Conservation (phyloP, 1,139 yeast genomes). For the Hemisphaericaspora xylanilytica region DNA sequence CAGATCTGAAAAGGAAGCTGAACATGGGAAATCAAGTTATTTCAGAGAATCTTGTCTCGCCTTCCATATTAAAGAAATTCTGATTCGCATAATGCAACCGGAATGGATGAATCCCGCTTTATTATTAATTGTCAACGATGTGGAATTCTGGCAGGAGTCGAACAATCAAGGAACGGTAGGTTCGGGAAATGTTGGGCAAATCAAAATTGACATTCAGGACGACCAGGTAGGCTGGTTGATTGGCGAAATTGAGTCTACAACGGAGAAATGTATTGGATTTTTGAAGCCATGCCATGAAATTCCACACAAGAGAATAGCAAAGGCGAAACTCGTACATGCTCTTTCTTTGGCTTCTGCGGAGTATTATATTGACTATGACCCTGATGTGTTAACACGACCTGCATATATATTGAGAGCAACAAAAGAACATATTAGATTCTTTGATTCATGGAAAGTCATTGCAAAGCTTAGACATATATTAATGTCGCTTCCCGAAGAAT, state of each 20-base stretch:
- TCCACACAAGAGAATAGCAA: conserved; percentile 16
- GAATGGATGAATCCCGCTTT: conserved; percentile 22
- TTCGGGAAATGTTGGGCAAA: conserved; percentile 34
- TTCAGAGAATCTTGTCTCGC: conserved; percentile 24
- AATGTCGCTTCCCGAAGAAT: conserved; percentile 54
- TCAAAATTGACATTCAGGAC: conserved; percentile 33
- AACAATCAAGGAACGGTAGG: conserved; percentile 21
- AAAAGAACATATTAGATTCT: conserved; percentile 70
- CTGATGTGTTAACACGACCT: conserved; percentile 86
- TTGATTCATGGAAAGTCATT: conserved; percentile 85
- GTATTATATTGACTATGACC: conserved; percentile 71
- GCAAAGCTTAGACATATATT: conserved; percentile 75
- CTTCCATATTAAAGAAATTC: conserved; percentile 30
- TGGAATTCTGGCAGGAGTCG: conserved; percentile 45
- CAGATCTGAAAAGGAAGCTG: conserved; percentile 12
- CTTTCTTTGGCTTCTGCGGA: conserved; percentile 62
- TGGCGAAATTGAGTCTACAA: conserved; percentile 22
- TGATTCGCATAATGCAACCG: conserved; percentile 25
- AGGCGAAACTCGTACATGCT: conserved; percentile 49
- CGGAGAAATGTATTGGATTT: conserved; percentile 21
- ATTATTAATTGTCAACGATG: conserved; percentile 22
- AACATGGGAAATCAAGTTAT: conserved; percentile 6
- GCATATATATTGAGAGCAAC: conserved; percentile 74
- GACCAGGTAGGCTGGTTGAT: conserved; percentile 39
- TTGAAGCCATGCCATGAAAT: conserved; percentile 18